These are phyloP conservation scores for Pestalotiopsis sp. DNA, from an alignment of 2,329 filamentous ascomycete species.

Conservation along the genomic window DNA sequence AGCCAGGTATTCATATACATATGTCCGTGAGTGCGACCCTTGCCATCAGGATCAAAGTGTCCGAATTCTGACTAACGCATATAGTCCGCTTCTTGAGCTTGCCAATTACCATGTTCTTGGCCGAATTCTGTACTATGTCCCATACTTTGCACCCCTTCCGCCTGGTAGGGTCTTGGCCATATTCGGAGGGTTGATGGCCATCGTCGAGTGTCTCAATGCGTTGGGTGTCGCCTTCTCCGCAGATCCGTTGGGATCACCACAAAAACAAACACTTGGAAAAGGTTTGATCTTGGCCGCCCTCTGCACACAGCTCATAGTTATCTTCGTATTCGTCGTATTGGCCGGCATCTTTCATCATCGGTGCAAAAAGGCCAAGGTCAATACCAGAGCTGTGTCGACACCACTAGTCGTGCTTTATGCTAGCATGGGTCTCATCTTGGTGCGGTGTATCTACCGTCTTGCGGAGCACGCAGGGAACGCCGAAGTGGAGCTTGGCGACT, in stretches of 20 bases:
- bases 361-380: conserved; percentile 25
- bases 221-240: conserved; percentile 43
- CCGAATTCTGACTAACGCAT: not conserved
- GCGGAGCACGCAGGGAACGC: conserved; percentile 44
- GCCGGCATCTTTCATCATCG: conserved; percentile 47
- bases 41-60: not conserved
- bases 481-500: conserved; percentile 33
- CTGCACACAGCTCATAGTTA: conserved; percentile 49
- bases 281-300: conserved; percentile 44
- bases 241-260: conserved; percentile 34
- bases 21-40: not conserved
- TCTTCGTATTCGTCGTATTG: conserved; percentile 45
- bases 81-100: conserved; percentile 62
- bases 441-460: conserved; percentile 52
- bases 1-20: conserved; percentile 8
- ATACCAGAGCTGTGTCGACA: conserved; percentile 19
- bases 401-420: conserved; percentile 43
- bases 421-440: conserved; percentile 45
- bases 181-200: conserved; percentile 46
- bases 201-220: conserved; percentile 50
- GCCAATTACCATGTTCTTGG: conserved; percentile 67
- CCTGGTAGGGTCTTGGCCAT: conserved; percentile 45
- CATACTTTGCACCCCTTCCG: conserved; percentile 57
- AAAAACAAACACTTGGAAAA: conserved; percentile 36
- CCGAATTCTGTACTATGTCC: conserved; percentile 64